Evolutionary conservation across 352 stramenopile species (phyloP), one percentile per base, ranked within the genome.

Genomic region (Elongisporangium undulatum): DNA sequence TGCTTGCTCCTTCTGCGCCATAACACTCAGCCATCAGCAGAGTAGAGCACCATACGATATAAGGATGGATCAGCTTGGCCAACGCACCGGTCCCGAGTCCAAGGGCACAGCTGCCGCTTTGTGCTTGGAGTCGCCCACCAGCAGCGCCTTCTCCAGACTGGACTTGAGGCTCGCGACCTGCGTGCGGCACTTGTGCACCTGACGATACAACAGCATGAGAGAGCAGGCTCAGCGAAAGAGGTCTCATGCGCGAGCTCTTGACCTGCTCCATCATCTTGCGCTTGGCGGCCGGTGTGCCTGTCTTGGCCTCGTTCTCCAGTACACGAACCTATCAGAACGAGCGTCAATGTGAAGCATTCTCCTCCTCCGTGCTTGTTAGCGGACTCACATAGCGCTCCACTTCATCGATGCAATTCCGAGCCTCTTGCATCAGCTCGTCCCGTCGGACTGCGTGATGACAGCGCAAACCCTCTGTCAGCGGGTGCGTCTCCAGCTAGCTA

Each of bases 361-460:
- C 2, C 4, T 17, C 17, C 19, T 13, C 21, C 8, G 4, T 45
- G 23, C 17, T 17, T 15, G 10, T 5, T n/a, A 20, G 16, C 57
- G 7, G 19, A 56, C 60, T 16, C 68, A 89, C 81, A 56, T 89
- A 90, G 70, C 81, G 81, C 53, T 90, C 81, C n/a, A 85, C 81
- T 85, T 90, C 81, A 26, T 82, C 78, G 19, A 89, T 68, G 38
- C 65, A 69, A 41, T 50, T 75, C 53, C 74, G 77, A 4, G 78
- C 78, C 17, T 71, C 59, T 19, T 85, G 69, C 2, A 76, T 69
- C 5, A 84, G 59, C 29, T 86, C 74, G 20, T 90, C 78, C 10
- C 77, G 69, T 49, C 79, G 54, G 10, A 21, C 59, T 69, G 23
- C 16, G 16, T 10, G 16, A 22, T 23, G 41, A 21, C 1, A 39